Conservation (phyloP, 129 eudicot genomes). For the Saussurea involucrata region DNA sequence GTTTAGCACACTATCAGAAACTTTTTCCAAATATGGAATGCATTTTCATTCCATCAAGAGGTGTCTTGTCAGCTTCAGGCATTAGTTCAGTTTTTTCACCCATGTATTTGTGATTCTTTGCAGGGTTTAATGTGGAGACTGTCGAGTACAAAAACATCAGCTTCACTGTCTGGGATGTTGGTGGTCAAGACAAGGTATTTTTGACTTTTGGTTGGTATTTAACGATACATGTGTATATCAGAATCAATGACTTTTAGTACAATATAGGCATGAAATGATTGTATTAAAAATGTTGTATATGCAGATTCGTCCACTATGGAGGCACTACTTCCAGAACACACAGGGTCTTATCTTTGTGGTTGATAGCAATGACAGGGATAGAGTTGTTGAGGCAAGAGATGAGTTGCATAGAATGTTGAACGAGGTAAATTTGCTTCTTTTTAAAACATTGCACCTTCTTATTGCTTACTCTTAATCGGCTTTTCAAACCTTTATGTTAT, state of each 20-base stretch:
- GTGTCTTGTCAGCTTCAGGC: neutral
- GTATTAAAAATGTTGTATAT: neutral
- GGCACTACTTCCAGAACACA: constrained; percentile 99
- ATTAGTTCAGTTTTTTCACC: neutral
- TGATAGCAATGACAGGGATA: constrained; percentile 99
- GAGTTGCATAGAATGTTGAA: constrained; percentile 99
- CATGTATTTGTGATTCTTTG: constrained; percentile 2
- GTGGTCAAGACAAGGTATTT: constrained; percentile 61
- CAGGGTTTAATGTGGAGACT: constrained; percentile 58
- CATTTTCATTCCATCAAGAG: neutral
- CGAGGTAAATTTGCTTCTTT: constrained; percentile 49
- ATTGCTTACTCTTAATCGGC: neutral
- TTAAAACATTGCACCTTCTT: neutral
- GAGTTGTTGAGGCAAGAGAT: constrained; percentile 99
- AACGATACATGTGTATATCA: neutral
- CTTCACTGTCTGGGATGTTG: constrained; percentile 61
- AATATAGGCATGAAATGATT: neutral
- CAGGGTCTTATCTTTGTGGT: constrained; percentile 99
- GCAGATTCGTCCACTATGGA: constrained; percentile 99
- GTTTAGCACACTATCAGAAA: neutral
- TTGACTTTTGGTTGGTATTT: neutral
- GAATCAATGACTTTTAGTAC: neutral
- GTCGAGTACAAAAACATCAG: constrained; percentile 58
- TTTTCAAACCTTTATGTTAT: neutral
- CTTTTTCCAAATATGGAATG: neutral